Percentiles rank a stretch among this genome's conserved stretches.
Evolutionary conservation across 805 yeast species (phyloP).

Genomic region (Yamadazyma insecticola): DNA sequence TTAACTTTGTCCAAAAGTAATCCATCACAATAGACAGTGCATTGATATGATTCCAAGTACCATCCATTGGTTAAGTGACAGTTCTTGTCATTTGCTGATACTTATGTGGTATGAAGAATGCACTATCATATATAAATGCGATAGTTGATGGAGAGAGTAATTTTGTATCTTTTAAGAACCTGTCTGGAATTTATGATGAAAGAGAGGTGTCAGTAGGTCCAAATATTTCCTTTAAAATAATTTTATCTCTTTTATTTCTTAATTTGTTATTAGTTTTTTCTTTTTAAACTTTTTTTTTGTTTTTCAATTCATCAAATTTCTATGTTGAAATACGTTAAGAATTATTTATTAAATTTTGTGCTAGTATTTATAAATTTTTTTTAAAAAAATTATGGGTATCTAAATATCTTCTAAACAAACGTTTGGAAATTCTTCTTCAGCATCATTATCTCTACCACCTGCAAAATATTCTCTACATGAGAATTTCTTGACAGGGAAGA

Average conservation of each 20-base stretch:
- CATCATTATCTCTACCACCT: constrained; percentile 35
- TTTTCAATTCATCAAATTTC: neutral
- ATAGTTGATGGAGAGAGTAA: constrained; percentile 45
- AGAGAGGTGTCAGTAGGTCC: constrained; percentile 52
- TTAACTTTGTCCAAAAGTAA: constrained; percentile 63
- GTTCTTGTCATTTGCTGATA: constrained; percentile 22
- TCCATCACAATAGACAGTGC: constrained; percentile 72
- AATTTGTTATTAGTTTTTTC: too few species aligned
- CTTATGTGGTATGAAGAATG: constrained; percentile 2
- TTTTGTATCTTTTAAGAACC: constrained; percentile 42
- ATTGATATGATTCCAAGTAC: constrained; percentile 24
- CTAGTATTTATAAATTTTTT: neutral
- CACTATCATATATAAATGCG: constrained; percentile 33
- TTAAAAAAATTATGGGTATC: neutral
- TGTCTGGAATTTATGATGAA: constrained; percentile 46
- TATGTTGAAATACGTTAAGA: neutral
- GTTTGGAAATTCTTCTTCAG: constrained; percentile 41
- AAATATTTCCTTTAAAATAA: constrained; percentile 20
- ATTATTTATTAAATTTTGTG: neutral
- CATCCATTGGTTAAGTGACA: constrained; percentile 14
- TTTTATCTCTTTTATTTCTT: too few species aligned
- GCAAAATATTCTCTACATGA: constrained; percentile 37
- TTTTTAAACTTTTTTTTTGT: too few species aligned
- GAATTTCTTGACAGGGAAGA: constrained; percentile 25
- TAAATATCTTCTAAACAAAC: constrained; percentile 31